These are phyloP conservation scores for Tubosaeta sp. DNA, from an alignment of 768 basidiomycete genomes.

Conservation along the genomic window DNA sequence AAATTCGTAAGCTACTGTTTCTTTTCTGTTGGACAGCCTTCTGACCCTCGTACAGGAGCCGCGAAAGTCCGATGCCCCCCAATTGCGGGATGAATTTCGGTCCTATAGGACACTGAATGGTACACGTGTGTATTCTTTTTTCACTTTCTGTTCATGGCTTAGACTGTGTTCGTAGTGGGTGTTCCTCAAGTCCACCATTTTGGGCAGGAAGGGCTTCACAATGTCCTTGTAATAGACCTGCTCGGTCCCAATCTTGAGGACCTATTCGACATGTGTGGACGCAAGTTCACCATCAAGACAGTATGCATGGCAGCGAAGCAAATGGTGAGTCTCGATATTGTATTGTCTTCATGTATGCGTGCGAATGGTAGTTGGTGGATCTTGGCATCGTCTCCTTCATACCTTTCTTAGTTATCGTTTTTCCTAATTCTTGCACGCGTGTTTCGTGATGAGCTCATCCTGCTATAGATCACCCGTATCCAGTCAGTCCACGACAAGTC, in stretches of 20 bases:
- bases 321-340: conserved; percentile 63
- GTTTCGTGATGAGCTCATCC: conserved; percentile 3
- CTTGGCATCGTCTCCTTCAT: not conserved
- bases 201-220: conserved; percentile 97
- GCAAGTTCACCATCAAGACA: conserved; percentile 96
- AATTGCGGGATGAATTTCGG: conserved; percentile 94
- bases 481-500: conserved; percentile 99
- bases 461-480: conserved; percentile 80
- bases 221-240: conserved; percentile 90
- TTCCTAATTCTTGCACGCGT: not conserved
- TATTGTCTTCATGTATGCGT: conserved; percentile 2
- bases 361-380: not conserved
- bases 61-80: conserved; percentile 96
- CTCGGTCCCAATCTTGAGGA: conserved; percentile 98
- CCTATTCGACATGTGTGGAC: conserved; percentile 97
- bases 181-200: conserved; percentile 99
- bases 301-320: conserved; percentile 99
- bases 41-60: conserved; percentile 58
- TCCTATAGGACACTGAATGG: conserved; percentile 94
- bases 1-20: conserved; percentile 73
- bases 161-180: conserved; percentile 54
- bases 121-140: conserved; percentile 56
- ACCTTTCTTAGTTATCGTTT: not conserved
- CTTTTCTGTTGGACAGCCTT: conserved; percentile 7
- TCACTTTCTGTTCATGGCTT: conserved; percentile 11